Evolutionary conservation across 2,329 filamentous ascomycete genomes (phyloP).

Genomic region (Aspergillus sp.): DNA sequence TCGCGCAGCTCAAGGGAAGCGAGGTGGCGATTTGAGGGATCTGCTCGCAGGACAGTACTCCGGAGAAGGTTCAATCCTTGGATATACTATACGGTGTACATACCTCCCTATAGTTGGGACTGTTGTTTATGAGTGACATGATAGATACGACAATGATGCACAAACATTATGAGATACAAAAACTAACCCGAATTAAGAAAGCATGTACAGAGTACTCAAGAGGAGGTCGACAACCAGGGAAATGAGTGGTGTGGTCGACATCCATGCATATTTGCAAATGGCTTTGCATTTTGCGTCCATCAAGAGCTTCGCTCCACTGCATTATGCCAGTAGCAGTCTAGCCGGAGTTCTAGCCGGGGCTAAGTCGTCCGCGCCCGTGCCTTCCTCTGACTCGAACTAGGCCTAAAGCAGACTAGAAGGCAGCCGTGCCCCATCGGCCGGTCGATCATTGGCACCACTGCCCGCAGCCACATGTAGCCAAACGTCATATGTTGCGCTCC

Average conservation of each 20-base stretch:
- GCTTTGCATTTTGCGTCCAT: not conserved
- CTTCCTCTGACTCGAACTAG: not conserved
- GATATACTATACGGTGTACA: not conserved
- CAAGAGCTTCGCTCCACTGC: conserved; percentile 1
- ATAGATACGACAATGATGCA: not conserved
- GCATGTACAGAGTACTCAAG: not conserved
- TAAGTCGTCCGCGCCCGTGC: conserved; percentile 2
- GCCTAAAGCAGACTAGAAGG: not conserved
- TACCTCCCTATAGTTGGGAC: not conserved
- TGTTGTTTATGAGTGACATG: not conserved
- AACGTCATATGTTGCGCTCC: conserved; percentile 31
- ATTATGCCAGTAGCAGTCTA: not conserved
- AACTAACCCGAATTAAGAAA: not conserved
- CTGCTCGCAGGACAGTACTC: conserved; percentile 2
- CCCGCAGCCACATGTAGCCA: conserved; percentile 4
- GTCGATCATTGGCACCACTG: conserved; percentile 14
- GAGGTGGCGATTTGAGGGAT: conserved; percentile 12
- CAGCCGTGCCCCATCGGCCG: not conserved
- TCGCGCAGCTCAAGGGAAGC: not conserved
- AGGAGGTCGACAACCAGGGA: not conserved
- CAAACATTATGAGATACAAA: not conserved
- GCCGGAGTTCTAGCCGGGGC: not conserved
- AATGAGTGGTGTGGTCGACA: not conserved
- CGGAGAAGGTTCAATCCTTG: not conserved
- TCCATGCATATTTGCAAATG: not conserved